A percentile compares a stretch with the other conserved stretches of the same genome.
Evolutionary conservation across 805 yeast species (phyloP).

Genomic region (Zygosaccharomyces rouxii): DNA sequence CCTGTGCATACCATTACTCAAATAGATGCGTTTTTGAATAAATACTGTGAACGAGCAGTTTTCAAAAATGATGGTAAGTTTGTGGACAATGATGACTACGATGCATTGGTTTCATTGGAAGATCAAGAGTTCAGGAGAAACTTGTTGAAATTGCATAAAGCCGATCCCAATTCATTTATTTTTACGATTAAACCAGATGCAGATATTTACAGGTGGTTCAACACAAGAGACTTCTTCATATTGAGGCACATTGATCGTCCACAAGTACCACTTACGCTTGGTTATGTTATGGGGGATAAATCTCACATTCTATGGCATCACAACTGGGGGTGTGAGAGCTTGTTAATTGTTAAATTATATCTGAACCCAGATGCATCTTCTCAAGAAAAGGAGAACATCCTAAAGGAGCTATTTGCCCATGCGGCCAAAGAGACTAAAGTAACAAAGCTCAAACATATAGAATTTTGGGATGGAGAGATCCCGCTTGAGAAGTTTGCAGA

Average conservation of each 20-base stretch:
- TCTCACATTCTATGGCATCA: conserved; percentile 45
- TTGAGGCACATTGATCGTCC: conserved; percentile 22
- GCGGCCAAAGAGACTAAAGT: conserved; percentile 36
- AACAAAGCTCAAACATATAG: conserved; percentile 27
- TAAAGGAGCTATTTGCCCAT: conserved; percentile 31
- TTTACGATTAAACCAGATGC: conserved; percentile 38
- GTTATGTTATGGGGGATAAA: conserved; percentile 28
- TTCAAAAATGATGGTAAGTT: conserved; percentile 15
- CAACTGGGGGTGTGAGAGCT: conserved; percentile 36
- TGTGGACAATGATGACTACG: conserved; percentile 34
- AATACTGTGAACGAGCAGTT: not conserved
- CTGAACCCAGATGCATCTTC: conserved; percentile 12
- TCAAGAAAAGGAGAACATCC: conserved; percentile 16
- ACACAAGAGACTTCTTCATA: conserved; percentile 37
- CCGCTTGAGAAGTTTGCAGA: conserved; percentile 26
- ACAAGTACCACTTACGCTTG: conserved; percentile 25
- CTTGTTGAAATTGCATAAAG: conserved; percentile 21
- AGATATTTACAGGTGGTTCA: conserved; percentile 42
- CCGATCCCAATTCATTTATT: conserved; percentile 23
- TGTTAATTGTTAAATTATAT: conserved; percentile 31
- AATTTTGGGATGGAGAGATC: conserved; percentile 41
- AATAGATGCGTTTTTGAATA: conserved; percentile 19
- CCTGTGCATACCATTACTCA: conserved; percentile 35
- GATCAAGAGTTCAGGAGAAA: conserved; percentile 18
- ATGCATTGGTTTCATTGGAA: conserved; percentile 31